Percentiles rank a stretch among this genome's conserved stretches.
phyloP scores from a whole-genome alignment of 768 basidiomycete species.

The Pleurotus djamor region DNA sequence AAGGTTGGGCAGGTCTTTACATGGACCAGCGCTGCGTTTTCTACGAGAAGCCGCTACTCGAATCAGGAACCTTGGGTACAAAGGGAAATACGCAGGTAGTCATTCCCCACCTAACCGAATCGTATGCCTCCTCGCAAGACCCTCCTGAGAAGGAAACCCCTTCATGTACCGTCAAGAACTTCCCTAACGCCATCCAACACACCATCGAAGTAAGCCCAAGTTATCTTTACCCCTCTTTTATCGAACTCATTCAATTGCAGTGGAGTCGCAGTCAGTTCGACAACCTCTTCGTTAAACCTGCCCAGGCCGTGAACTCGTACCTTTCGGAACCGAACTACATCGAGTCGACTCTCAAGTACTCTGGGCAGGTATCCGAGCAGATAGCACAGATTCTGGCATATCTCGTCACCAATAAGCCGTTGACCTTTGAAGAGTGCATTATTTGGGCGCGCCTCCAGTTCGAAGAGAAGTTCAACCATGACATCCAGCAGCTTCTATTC shows the following conservation, averaged over 20 bases:
- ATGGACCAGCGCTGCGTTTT: slow-evolving; percentile 99
- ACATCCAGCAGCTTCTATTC: slow-evolving; percentile 89
- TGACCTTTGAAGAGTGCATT: slow-evolving; percentile 97
- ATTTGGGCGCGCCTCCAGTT: slow-evolving; percentile 95
- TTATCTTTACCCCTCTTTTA: neutral
- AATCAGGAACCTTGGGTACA: slow-evolving; percentile 97
- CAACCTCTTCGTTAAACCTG: slow-evolving; percentile 89
- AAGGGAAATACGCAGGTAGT: slow-evolving; percentile 98
- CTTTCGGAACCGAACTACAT: slow-evolving; percentile 96
- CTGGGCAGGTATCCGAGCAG: slow-evolving; percentile 89
- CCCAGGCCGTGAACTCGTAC: slow-evolving; percentile 93
- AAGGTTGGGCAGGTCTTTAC: slow-evolving; percentile 65
- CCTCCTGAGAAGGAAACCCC: slow-evolving; percentile 98
- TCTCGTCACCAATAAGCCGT: slow-evolving; percentile 88
- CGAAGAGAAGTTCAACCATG: slow-evolving; percentile 90
- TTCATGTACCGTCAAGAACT: slow-evolving; percentile 97
- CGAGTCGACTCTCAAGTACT: slow-evolving; percentile 87
- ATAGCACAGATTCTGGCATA: slow-evolving; percentile 85
- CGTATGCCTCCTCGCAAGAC: slow-evolving; percentile 96
- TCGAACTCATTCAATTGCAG: slow-evolving; percentile 31
- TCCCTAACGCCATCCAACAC: slow-evolving; percentile 97
- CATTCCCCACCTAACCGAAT: slow-evolving; percentile 92
- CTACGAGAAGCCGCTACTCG: slow-evolving; percentile 92
- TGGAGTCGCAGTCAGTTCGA: slow-evolving; percentile 96
- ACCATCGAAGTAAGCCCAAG: slow-evolving; percentile 78